Conservation (phyloP, 805 yeast species). For the Myxozyma sirexii region DNA sequence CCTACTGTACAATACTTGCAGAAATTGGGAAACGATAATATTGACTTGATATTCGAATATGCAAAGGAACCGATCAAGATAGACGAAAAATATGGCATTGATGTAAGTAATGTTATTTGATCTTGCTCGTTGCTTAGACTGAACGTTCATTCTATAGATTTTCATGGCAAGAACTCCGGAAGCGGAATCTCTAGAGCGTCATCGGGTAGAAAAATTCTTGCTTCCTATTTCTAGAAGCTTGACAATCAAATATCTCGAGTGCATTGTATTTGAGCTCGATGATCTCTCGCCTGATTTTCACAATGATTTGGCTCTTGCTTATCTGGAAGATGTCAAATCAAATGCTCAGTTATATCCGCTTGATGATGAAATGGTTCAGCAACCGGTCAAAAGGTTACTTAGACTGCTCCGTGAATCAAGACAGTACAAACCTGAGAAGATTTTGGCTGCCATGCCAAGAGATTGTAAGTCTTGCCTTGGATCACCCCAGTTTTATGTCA, state of each 20-base stretch:
- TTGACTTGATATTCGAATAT: constrained; percentile 61
- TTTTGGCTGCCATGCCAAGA: constrained; percentile 41
- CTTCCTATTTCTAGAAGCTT: constrained; percentile 39
- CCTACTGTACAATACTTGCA: constrained; percentile 61
- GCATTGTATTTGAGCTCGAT: constrained; percentile 48
- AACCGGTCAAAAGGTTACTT: constrained; percentile 41
- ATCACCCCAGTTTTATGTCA: background rate
- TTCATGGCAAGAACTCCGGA: constrained; percentile 68
- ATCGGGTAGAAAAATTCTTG: constrained; percentile 58
- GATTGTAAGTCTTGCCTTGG: constrained; percentile 28
- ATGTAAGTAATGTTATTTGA: constrained; percentile 19
- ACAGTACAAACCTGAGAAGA: constrained; percentile 47
- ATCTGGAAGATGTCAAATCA: constrained; percentile 43
- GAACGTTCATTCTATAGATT: constrained; percentile 40
- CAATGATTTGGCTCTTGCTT: constrained; percentile 51
- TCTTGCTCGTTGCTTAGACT: background rate
- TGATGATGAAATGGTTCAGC: constrained; percentile 28
- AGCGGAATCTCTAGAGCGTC: constrained; percentile 59
- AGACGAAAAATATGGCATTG: constrained; percentile 46
- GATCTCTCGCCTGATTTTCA: constrained; percentile 48
- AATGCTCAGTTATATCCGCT: constrained; percentile 29
- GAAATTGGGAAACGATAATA: constrained; percentile 52
- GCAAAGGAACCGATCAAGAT: constrained; percentile 54
- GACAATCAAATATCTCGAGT: constrained; percentile 56
- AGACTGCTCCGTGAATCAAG: constrained; percentile 44